phyloP scores from a whole-genome alignment of 75 land plant species.

The Cunninghamia lanceolata region DNA sequence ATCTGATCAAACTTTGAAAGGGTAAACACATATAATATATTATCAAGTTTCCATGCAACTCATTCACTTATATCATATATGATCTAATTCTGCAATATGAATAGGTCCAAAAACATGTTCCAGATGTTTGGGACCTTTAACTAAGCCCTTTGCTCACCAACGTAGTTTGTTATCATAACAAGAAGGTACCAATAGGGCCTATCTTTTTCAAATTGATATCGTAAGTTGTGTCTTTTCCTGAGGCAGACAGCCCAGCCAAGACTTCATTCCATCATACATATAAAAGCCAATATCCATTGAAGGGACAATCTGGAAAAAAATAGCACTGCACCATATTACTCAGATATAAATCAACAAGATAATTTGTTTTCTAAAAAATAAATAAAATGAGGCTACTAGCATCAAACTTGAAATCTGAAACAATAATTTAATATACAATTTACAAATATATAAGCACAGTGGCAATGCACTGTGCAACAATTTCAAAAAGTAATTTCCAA shows the following conservation, averaged over 20 bases:
- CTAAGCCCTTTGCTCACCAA: neutral
- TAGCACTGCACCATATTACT: neutral
- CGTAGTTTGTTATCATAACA: neutral
- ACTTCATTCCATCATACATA: slow-evolving; percentile 82
- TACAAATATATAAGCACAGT: neutral
- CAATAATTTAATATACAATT: neutral
- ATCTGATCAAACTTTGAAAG: neutral
- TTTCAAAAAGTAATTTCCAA: neutral
- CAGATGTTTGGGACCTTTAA: neutral
- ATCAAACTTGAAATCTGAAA: neutral
- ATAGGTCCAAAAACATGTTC: neutral
- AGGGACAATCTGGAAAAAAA: slow-evolving; percentile 75
- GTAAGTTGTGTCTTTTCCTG: slow-evolving; percentile 26
- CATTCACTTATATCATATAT: neutral
- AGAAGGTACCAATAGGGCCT: neutral
- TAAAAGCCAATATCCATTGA: slow-evolving; percentile 98
- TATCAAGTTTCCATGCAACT: neutral
- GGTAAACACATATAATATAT: neutral
- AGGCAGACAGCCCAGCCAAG: slow-evolving; percentile 68
- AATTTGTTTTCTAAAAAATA: neutral
- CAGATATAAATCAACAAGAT: neutral
- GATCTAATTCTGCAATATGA: neutral
- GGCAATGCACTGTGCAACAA: neutral
- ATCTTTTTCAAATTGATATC: neutral
- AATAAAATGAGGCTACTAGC: neutral